A percentile compares a stretch with the other conserved stretches of the same genome.
Conservation (phyloP, 139 green algal species). For the Chlorella sp. region DNA sequence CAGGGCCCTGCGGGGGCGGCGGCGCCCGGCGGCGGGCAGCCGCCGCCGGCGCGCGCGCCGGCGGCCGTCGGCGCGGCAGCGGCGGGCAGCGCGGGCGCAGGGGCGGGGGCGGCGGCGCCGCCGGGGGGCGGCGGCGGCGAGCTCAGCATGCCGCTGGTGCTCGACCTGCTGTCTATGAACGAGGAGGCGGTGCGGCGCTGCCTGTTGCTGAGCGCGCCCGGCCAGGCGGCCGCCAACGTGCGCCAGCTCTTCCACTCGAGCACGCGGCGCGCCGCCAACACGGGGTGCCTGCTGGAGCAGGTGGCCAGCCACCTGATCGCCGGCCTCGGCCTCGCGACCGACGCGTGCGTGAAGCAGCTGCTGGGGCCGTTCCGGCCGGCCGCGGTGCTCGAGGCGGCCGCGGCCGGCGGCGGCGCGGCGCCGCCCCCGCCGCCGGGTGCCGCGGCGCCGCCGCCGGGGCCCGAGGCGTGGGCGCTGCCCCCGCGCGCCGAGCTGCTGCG, state of each 20-base stretch:
- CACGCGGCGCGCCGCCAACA: slow-evolving; percentile 21
- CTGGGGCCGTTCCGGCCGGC: slow-evolving; percentile 15
- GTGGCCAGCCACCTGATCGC: slow-evolving; percentile 47
- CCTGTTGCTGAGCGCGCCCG: slow-evolving; percentile 37
- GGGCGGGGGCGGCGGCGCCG: background rate
- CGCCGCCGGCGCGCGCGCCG: too few species aligned
- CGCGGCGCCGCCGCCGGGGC: too few species aligned
- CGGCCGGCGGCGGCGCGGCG: too few species aligned
- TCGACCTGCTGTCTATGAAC: slow-evolving; percentile 46
- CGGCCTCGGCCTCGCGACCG: slow-evolving; percentile 39
- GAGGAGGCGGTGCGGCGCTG: slow-evolving; percentile 50
- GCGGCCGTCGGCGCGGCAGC: too few species aligned
- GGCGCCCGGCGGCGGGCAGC: too few species aligned
- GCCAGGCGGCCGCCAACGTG: slow-evolving; percentile 22
- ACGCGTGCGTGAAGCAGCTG: slow-evolving; percentile 23
- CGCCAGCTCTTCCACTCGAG: slow-evolving; percentile 56
- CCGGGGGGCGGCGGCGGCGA: background rate
- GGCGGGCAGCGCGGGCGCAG: too few species aligned
- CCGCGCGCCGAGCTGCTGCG: background rate
- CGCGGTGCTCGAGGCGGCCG: background rate
- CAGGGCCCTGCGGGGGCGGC: too few species aligned
- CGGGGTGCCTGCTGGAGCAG: slow-evolving; percentile 63
- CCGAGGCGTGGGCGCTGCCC: background rate
- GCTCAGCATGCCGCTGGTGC: slow-evolving; percentile 42
- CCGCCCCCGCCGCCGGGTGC: too few species aligned